These are phyloP conservation scores for Mycena chlorophos DNA, from an alignment of 768 basidiomycete species.

Conservation along the genomic window DNA sequence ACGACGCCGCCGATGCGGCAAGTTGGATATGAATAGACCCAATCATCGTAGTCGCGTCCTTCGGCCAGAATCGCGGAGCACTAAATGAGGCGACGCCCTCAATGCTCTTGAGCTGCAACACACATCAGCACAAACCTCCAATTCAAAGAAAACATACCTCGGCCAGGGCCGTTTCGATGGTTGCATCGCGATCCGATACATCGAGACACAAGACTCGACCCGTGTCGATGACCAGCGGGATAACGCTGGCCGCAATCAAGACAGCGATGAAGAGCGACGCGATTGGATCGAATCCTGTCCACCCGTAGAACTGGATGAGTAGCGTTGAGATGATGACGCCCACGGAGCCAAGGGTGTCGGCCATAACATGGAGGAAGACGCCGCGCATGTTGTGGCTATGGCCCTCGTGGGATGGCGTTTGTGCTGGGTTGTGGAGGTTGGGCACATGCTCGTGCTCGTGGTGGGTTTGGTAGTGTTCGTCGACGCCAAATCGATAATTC, in stretches of 20 bases:
- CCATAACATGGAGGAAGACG: conserved; percentile 97
- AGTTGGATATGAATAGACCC: conserved; percentile 93
- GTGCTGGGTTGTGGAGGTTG: conserved; percentile 53
- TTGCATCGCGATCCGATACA: conserved; percentile 59
- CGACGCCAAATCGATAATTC: conserved; percentile 53
- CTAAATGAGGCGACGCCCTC: conserved; percentile 83
- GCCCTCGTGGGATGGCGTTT: conserved; percentile 64
- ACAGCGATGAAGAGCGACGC: conserved; percentile 95
- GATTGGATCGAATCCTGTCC: conserved; percentile 99
- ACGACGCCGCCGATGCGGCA: conserved; percentile 55
- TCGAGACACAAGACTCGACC: conserved; percentile 88
- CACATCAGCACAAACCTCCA: background rate
- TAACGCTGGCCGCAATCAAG: conserved; percentile 91
- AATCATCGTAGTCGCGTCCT: conserved; percentile 80
- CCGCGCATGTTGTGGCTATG: conserved; percentile 99
- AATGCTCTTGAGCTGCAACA: conserved; percentile 61
- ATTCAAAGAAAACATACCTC: conserved; percentile 50
- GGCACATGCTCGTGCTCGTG: conserved; percentile 39
- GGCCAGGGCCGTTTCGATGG: conserved; percentile 57
- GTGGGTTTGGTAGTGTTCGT: conserved; percentile 50
- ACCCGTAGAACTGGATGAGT: conserved; percentile 93
- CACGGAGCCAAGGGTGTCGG: conserved; percentile 94
- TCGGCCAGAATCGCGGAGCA: conserved; percentile 91
- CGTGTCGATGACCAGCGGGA: conserved; percentile 93
- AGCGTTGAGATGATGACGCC: conserved; percentile 97